Conservation (phyloP, 106 monocot species). For the Alisma plantagoaquatica region DNA sequence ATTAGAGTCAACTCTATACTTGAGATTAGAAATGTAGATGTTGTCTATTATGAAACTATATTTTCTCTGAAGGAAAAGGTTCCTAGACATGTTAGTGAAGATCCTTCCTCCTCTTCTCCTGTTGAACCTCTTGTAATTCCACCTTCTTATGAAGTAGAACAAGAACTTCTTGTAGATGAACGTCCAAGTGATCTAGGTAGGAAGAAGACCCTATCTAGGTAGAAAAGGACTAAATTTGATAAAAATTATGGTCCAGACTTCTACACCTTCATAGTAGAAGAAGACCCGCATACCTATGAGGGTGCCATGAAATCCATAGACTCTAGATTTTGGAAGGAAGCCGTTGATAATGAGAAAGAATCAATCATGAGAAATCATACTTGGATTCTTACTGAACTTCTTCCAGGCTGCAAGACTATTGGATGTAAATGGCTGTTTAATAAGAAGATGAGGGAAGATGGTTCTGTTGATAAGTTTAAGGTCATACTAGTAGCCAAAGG, state of each 20-base stretch:
- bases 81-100: neutral
- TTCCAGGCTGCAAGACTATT: neutral
- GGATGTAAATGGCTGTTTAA: constrained; percentile 1
- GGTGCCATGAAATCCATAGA: neutral
- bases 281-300: neutral
- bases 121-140: neutral
- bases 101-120: neutral
- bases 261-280: neutral
- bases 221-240: neutral
- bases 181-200: neutral
- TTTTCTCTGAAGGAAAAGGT: neutral
- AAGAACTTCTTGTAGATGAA: neutral
- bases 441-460: constrained; percentile 4
- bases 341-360: constrained; percentile 2
- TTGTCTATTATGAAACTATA: neutral
- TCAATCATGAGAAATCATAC: neutral
- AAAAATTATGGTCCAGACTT: neutral
- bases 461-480: neutral
- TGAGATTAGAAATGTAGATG: neutral
- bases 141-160: no score
- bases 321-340: neutral
- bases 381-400: neutral
- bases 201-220: neutral
- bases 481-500: neutral
- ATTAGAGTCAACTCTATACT: neutral